These are phyloP conservation scores for Cinnamomum micranthum DNA, from an alignment of 164 flowering plant species.

Conservation along the genomic window DNA sequence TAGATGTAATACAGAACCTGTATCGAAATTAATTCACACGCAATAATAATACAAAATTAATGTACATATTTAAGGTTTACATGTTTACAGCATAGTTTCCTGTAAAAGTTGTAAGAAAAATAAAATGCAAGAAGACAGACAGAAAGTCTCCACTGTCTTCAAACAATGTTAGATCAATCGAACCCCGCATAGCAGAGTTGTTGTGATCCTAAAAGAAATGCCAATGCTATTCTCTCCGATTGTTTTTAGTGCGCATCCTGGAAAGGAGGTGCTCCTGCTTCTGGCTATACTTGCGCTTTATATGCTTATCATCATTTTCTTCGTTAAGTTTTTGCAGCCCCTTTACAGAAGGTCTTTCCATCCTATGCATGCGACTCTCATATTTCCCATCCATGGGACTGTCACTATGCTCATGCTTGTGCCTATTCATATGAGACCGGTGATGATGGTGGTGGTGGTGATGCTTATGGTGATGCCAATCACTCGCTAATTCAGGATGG, in stretches of 20 bases:
- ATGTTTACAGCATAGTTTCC: too few species aligned
- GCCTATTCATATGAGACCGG: slow-evolving; percentile 51
- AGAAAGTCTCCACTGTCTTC: too few species aligned
- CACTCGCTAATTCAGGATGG: background rate
- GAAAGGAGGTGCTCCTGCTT: background rate
- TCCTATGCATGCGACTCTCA: slow-evolving; percentile 28
- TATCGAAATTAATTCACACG: too few species aligned
- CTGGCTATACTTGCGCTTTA: background rate
- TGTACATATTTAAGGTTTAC: too few species aligned
- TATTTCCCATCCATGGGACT: slow-evolving; percentile 20
- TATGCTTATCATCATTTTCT: slow-evolving; percentile 15
- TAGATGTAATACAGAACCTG: too few species aligned
- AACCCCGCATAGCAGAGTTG: too few species aligned
- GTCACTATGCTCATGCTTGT: slow-evolving; percentile 35
- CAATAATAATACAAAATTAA: too few species aligned
- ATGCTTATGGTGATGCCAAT: slow-evolving; percentile 23
- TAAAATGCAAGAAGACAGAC: too few species aligned
- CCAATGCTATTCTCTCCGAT: background rate
- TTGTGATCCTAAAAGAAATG: too few species aligned
- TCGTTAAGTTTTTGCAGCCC: slow-evolving; percentile 10
- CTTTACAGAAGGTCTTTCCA: slow-evolving; percentile 19
- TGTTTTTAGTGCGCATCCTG: background rate
- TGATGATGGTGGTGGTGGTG: slow-evolving; percentile 38
- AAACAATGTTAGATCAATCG: too few species aligned
- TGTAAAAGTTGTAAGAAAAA: too few species aligned